Base-by-base conservation (phyloP, 1,284 basidiomycete species). In the Apiotrichum gracile region DNA sequence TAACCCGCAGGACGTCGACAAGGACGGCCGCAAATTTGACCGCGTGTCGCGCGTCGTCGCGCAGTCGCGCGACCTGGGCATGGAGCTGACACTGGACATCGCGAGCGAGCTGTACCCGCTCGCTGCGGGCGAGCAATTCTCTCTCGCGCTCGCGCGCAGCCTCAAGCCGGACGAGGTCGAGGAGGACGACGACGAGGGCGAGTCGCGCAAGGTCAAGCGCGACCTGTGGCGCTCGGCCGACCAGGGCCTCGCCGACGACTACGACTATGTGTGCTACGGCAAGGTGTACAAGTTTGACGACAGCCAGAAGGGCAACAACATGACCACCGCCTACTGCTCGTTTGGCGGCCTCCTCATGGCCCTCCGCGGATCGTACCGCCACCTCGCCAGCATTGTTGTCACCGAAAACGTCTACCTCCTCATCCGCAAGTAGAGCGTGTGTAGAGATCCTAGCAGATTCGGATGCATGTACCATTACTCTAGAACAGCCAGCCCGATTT, bases 231-330 rank as follows among this genome's bases (percentile, higher is more conserved):
- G 74, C 47, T 66, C 71, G 48, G 87, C 89, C 5, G 81, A 83
- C 62, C 80, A 86, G 68, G 93, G 93, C 0, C 74, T 98, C 29
- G 93, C 97, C 60, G 89, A 92, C 57, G 93, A 97, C 64, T 98
- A 91, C 67, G 94, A 97, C 70, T 98, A 98, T 78, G 94, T 98
- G 61, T 97, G 97, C 93, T 92, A 91, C 72, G 94, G 94, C 41
- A 97, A 96, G 84, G 87, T 98, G 44, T 98, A 98, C 81, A 91
- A 93, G 72, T 97, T 96, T 72, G 94, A 98, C 72, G 86, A 89
- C 54, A 69, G 69, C 26, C 87, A 85, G 61, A 83, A 83, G 22
- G 81, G 83, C n/a, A 71, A 74, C 10, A 67, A 67, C 57, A 62
- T 68, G 61, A 76, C 74, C 49, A 97, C 93, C 27, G 93, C 87